Percentiles rank a stretch among this genome's conserved stretches.
Conservation (phyloP, 2,329 filamentous ascomycete species). For the Botryotinia calthae region DNA sequence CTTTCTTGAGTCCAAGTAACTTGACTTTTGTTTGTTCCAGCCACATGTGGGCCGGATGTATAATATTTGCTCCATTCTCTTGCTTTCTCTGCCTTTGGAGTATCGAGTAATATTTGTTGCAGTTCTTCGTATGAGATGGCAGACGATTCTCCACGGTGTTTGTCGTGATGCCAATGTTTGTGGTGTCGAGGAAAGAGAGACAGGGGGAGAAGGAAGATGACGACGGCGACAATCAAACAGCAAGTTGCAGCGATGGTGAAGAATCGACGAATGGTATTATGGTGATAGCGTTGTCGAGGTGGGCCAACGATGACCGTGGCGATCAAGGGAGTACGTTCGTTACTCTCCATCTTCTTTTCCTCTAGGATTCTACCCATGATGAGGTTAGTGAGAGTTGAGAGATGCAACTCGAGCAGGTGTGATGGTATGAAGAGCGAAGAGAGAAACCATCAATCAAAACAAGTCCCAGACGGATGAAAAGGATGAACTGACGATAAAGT, state of each 20-base stretch:
- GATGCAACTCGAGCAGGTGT: background rate
- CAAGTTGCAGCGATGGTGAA: conserved; percentile 61
- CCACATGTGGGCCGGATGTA: conserved; percentile 71
- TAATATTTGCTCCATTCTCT: conserved; percentile 78
- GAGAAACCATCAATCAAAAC: background rate
- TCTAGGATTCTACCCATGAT: conserved; percentile 11
- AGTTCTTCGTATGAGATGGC: conserved; percentile 50
- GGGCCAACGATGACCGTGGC: conserved; percentile 57
- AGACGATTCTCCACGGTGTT: conserved; percentile 18
- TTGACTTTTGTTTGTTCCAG: conserved; percentile 74
- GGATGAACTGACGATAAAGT: background rate
- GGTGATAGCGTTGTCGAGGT: conserved; percentile 54
- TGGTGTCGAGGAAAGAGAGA: conserved; percentile 42
- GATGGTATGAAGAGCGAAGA: background rate
- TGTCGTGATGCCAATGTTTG: conserved; percentile 39
- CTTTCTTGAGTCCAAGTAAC: conserved; percentile 67
- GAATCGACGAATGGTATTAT: conserved; percentile 61
- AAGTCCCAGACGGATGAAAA: too few relatives aligned
- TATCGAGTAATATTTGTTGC: conserved; percentile 55
- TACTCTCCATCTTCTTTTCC: conserved; percentile 17
- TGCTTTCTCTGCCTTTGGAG: conserved; percentile 55
- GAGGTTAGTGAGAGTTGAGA: background rate
- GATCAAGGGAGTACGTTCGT: conserved; percentile 63
- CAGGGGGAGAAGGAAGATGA: conserved; percentile 48
- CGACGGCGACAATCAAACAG: conserved; percentile 44